Base-by-base conservation (phyloP, 2,329 filamentous ascomycete genomes). In the Paraphaeosphaeria sporulosa region DNA sequence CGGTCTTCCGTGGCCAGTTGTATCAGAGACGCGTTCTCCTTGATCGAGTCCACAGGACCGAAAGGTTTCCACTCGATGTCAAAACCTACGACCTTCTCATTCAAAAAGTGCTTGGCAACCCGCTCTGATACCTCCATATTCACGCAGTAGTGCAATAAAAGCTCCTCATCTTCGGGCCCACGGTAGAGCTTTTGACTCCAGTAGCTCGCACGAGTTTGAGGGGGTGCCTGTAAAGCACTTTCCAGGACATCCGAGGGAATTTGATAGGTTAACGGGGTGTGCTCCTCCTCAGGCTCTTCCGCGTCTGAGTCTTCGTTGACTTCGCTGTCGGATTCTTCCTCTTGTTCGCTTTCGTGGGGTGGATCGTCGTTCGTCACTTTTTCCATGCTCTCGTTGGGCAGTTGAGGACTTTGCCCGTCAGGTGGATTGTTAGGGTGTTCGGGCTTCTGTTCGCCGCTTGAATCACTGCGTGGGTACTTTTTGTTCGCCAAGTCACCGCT, bases 21-120 rank as follows among this genome's bases (percentile, higher is more conserved):
- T 44, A 97, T 89, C 50, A 97, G 79, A 0, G 92, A 95, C 9
- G 94, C 87, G 64, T 93, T 93, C 75, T 96, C 93, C 0, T 91
- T 89, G 13, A 92, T 93, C 10, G 92, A 69, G 1, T 44, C 44
- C 19, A 62, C 54, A 4, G 48, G 53, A 15, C 66, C 64, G 15
- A 55, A 64, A 23, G 69, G 68, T 64, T 90, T 90, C 94, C 94
- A 97, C 79, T 97, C 94, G 50, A 97, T 83, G 70, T 97, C 94
- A 63, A 97, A 93, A 0, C 94, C 94, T n/a, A 97, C 74, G 3
- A 95, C 79, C 51, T 86, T 83, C 70, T 94, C 87, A 19, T 84
- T 68, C 48, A 88, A 67, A 68, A 97, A 97, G 60, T 90, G 84
- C 59, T 86, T 78, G n/a, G 86, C 80, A 8, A 91, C 86, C 7